These are phyloP conservation scores for Eimeria maxima DNA, from an alignment of 169 alveolate genomes.

Conservation along the genomic window DNA sequence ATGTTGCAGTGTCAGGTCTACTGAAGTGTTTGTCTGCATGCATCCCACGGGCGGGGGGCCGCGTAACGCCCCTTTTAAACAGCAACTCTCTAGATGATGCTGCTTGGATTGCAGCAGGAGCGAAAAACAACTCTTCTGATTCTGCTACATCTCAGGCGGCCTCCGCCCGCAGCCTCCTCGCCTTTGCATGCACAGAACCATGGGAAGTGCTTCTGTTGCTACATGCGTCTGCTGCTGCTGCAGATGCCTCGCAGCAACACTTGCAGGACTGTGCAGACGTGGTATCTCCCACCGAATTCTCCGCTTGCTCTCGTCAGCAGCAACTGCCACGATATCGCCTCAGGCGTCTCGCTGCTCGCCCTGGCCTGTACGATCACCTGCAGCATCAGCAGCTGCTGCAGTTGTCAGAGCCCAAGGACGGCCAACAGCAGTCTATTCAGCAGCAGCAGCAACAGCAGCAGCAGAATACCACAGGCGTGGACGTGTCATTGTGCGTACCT, in stretches of 20 bases:
- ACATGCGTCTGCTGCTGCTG: not conserved
- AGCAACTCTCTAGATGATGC: conserved; percentile 40
- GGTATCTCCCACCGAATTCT: not conserved
- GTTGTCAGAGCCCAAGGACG: not conserved
- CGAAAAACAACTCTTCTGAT: not conserved
- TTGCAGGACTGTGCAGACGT: not conserved
- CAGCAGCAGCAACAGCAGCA: no score
- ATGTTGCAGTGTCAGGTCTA: conserved; percentile 2
- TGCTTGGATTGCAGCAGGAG: conserved; percentile 44
- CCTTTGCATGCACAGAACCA: conserved; percentile 52
- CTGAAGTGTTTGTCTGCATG: conserved; percentile 39
- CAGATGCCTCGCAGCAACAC: not conserved
- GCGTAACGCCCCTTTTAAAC: conserved; percentile 38
- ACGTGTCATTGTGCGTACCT: not conserved
- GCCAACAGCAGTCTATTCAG: not conserved
- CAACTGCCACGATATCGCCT: not conserved
- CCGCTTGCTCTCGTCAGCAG: not conserved
- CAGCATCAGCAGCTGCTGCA: conserved; percentile 27
- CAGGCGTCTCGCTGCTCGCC: conserved; percentile 23
- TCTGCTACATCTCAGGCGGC: conserved; percentile 24
- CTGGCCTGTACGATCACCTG: conserved; percentile 3
- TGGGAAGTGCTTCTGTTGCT: conserved; percentile 65
- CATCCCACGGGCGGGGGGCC: conserved; percentile 9
- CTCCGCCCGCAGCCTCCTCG: conserved; percentile 34
- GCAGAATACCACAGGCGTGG: not conserved